Conservation (phyloP, 495 filamentous ascomycete species). For the Aspergillus sclerotiicarbonarius region DNA sequence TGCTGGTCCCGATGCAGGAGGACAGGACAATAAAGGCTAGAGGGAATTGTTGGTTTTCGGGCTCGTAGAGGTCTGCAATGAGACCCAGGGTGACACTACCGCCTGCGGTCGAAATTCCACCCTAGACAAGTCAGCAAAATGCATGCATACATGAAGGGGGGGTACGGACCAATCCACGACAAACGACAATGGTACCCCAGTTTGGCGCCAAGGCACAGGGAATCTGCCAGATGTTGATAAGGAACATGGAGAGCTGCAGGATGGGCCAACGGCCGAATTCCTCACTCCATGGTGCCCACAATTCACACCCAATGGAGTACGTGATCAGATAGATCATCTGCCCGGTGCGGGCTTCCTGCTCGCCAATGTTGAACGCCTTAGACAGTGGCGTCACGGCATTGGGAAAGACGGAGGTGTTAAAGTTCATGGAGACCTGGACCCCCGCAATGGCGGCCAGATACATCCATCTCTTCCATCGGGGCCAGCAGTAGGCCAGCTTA, state of each 20-base stretch:
- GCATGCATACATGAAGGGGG: neutral
- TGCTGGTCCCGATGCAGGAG: slow-evolving; percentile 67
- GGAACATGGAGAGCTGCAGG: slow-evolving; percentile 62
- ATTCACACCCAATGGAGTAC: slow-evolving; percentile 75
- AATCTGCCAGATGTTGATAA: slow-evolving; percentile 74
- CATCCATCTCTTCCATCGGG: slow-evolving; percentile 69
- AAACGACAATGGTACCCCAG: slow-evolving; percentile 61
- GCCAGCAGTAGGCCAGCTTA: slow-evolving; percentile 62
- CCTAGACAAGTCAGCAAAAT: slow-evolving; percentile 17
- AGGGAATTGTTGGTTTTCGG: slow-evolving; percentile 60
- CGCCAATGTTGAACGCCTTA: slow-evolving; percentile 58
- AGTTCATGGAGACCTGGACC: slow-evolving; percentile 81
- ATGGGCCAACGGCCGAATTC: slow-evolving; percentile 71
- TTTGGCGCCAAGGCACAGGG: slow-evolving; percentile 68
- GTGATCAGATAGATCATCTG: slow-evolving; percentile 68
- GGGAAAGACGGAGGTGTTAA: slow-evolving; percentile 44
- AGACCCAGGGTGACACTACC: slow-evolving; percentile 78
- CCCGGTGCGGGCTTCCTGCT: slow-evolving; percentile 60
- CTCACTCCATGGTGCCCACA: slow-evolving; percentile 81
- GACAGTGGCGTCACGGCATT: slow-evolving; percentile 54
- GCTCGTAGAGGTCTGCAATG: slow-evolving; percentile 73
- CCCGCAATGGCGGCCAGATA: slow-evolving; percentile 68
- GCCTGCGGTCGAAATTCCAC: slow-evolving; percentile 60
- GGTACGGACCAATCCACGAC: slow-evolving; percentile 52
- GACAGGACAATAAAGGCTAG: slow-evolving; percentile 73